phyloP scores from a whole-genome alignment of 148 eudicot species.

The Vaccinium vitisidaea region DNA sequence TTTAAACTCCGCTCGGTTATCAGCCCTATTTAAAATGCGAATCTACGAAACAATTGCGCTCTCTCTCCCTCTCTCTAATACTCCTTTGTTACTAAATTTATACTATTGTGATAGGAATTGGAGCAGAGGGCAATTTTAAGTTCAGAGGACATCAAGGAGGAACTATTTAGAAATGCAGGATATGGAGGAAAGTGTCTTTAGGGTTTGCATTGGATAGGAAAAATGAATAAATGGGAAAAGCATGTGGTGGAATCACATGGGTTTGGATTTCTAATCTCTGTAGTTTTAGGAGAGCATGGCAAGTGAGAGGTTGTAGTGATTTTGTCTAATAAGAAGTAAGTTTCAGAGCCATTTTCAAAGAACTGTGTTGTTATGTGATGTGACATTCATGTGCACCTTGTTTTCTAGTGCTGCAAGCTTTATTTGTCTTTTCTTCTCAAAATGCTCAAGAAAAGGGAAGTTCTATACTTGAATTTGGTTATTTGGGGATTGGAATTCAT shows the following conservation, averaged over 20 bases:
- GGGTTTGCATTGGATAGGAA: neutral
- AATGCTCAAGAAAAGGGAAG: neutral
- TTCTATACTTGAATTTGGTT: neutral
- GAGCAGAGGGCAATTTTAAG: constrained; percentile 30
- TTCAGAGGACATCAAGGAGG: constrained; percentile 43
- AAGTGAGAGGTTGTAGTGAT: neutral
- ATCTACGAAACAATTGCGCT: constrained; percentile 4
- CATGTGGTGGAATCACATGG: neutral
- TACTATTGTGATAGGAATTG: constrained; percentile 17
- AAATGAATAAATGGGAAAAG: neutral
- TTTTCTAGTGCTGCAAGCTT: constrained; percentile 12
- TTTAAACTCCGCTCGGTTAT: neutral
- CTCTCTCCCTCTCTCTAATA: neutral
- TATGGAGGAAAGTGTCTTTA: constrained; percentile 46
- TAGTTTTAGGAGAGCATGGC: neutral
- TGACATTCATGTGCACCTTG: constrained; percentile 10
- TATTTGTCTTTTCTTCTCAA: constrained; percentile 4
- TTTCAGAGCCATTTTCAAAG: neutral
- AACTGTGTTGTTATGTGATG: constrained; percentile 4
- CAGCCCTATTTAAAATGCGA: neutral
- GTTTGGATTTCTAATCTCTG: neutral
- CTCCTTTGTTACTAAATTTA: neutral
- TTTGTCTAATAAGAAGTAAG: neutral
- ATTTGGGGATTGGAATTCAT: neutral
- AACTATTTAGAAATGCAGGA: constrained; percentile 44